Evolutionary conservation across 2,329 filamentous ascomycete species (phyloP).

Genomic region (Ophioceras dolichostomum): DNA sequence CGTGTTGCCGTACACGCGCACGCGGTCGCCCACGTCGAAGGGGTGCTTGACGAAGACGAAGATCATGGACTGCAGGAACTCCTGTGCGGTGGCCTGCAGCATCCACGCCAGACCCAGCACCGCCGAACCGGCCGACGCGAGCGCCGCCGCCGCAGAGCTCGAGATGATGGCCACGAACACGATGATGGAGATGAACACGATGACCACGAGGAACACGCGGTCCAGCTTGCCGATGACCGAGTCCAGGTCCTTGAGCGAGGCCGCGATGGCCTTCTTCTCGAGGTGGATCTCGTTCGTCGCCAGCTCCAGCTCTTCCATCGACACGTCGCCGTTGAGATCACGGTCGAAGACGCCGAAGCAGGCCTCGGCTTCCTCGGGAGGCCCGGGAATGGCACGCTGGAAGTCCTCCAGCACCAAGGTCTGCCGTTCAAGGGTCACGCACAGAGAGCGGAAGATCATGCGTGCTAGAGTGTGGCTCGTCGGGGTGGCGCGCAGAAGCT

Average conservation of each 20-base stretch:
- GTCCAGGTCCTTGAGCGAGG: slow-evolving; percentile 88
- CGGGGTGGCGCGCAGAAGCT: slow-evolving; percentile 58
- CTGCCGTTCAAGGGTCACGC: slow-evolving; percentile 60
- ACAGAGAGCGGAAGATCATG: slow-evolving; percentile 78
- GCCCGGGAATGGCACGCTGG: slow-evolving; percentile 62
- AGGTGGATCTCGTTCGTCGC: slow-evolving; percentile 90
- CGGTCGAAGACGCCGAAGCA: slow-evolving; percentile 92
- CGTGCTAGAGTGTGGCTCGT: slow-evolving; percentile 78
- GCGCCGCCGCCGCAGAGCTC: slow-evolving; percentile 74
- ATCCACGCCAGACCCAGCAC: slow-evolving; percentile 89
- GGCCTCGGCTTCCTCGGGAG: slow-evolving; percentile 77
- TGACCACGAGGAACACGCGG: slow-evolving; percentile 78
- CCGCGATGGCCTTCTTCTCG: slow-evolving; percentile 90
- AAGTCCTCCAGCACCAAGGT: slow-evolving; percentile 71
- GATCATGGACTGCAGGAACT: slow-evolving; percentile 86
- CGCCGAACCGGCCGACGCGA: slow-evolving; percentile 80
- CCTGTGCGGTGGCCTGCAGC: slow-evolving; percentile 83
- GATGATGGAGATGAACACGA: slow-evolving; percentile 66
- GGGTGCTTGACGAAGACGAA: slow-evolving; percentile 97
- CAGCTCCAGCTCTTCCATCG: slow-evolving; percentile 85
- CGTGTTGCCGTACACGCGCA: slow-evolving; percentile 83
- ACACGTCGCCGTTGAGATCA: slow-evolving; percentile 92
- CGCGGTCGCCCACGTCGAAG: slow-evolving; percentile 89
- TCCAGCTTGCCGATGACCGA: slow-evolving; percentile 87
- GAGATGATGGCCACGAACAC: slow-evolving; percentile 87